phyloP scores from a whole-genome alignment of 129 eudicot genomes.

The Saposhnikovia divaricata region DNA sequence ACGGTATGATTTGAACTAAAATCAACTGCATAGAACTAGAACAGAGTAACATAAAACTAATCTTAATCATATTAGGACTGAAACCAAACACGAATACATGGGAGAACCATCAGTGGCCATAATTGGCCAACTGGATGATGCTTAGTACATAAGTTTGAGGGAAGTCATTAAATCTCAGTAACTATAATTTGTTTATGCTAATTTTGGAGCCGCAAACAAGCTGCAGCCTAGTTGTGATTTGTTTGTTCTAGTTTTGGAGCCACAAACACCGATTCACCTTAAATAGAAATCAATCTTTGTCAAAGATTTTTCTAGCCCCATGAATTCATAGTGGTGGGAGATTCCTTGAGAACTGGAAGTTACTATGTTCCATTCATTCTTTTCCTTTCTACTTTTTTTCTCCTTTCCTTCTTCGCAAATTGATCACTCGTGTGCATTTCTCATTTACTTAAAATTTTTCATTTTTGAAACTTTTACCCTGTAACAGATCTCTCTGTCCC shows the following conservation, averaged over 20 bases:
- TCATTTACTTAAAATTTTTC: not conserved
- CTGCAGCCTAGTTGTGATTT: not conserved
- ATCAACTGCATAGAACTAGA: not conserved
- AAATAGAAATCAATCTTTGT: not conserved
- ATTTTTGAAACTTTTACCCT: not conserved
- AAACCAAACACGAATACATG: not conserved
- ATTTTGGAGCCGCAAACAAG: not conserved
- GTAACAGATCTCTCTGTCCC: not conserved
- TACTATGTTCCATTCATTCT: not conserved
- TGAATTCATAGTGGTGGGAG: not conserved
- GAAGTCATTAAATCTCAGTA: no score
- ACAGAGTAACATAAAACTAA: no score
- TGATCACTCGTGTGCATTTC: not conserved
- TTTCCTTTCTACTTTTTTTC: not conserved
- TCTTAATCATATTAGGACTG: not conserved
- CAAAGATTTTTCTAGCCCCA: not conserved
- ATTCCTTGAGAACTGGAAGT: not conserved
- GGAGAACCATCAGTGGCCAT: not conserved
- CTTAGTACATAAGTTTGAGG: not conserved
- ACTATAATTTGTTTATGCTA: no score
- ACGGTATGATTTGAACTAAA: not conserved
- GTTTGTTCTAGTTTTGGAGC: not conserved
- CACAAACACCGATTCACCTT: not conserved
- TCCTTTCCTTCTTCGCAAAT: not conserved
- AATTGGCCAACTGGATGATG: not conserved